Base-by-base conservation (phyloP, 371 early-diverging fungal species). In the Mucor circinelloides region DNA sequence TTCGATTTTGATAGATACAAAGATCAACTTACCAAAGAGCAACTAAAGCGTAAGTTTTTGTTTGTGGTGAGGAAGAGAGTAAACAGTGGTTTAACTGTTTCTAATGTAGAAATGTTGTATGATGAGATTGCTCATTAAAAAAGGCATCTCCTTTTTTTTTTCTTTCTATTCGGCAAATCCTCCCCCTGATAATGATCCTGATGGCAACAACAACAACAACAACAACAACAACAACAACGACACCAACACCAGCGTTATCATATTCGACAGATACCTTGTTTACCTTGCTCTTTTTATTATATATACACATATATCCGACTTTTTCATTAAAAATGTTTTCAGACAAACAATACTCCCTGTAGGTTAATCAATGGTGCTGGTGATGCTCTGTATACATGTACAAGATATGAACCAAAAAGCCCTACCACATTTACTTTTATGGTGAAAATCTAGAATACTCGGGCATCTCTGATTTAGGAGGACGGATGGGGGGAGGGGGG, bases 1-100 rank as follows among this genome's bases (percentile, higher is more conserved):
- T 94, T 94, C 71, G 93, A 93, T 68, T 93, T 94, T 86, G 95
- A 94, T 78, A 90, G 87, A 83, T 90, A 91, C 77, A 93, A 93
- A 76, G 94, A 94, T 64, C 89, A 88, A 68, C 87, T 94, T 36
- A 89, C 92, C 25, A 91, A 91, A 67, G 94, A 94, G 71, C 90
- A 94, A 68, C 78, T 94, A 31, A 94, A 94, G 73, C 84, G 89
- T 87, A 85, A 69, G 79, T 75, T 55, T 3, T 28, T 31, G 19
- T 12, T 48, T 23, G 36, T 12, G n/a, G 23, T 13, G 25, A 25
- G 12, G 0, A 21, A 23, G 15, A 27, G 10, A 27, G 27, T 2
- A 23, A 27, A 27, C 15, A 25, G 15, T 27, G 27, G 2, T 6
- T 23, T 58, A 13, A 6, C 21, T 28, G 25, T 60, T 21, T n/a